Percentiles rank a stretch among this genome's conserved stretches.
phyloP scores from a whole-genome alignment of 192 early-diverging fungal species.

The Rhizophagus clarus region DNA sequence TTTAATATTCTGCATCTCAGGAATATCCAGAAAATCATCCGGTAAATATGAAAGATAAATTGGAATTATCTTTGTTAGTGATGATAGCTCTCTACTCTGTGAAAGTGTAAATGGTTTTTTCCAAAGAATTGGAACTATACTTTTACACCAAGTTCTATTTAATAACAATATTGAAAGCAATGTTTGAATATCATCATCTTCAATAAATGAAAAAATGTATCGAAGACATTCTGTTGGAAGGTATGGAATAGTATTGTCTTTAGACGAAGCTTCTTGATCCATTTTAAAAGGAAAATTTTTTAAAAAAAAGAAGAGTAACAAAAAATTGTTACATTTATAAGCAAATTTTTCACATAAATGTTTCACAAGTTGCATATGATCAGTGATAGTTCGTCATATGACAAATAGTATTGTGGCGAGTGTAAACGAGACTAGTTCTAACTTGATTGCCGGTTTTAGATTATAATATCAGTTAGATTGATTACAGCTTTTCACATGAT shows the following conservation, averaged over 20 bases:
- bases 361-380: too few species aligned
- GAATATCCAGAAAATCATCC: background rate
- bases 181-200: conserved; percentile 21
- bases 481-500: too few species aligned
- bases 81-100: background rate
- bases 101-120: conserved; percentile 20
- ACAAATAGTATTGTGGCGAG: too few species aligned
- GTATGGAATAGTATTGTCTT: background rate
- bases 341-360: too few species aligned
- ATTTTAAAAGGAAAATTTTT: background rate
- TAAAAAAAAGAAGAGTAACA: background rate
- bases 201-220: conserved; percentile 14
- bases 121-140: conserved; percentile 16
- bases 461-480: too few species aligned
- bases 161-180: conserved; percentile 13
- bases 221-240: conserved; percentile 24
- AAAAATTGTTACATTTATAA: background rate
- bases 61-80: conserved; percentile 11
- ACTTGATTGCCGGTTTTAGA: too few species aligned
- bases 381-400: too few species aligned
- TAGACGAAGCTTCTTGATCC: background rate
- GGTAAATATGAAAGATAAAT: conserved; percentile 7
- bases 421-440: too few species aligned
- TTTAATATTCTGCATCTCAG: background rate
- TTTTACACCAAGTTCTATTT: conserved; percentile 18